These are phyloP conservation scores for maize (Zea mays) DNA, from an alignment of 176 grass and related monocot species.

Conservation along the genomic window DNA sequence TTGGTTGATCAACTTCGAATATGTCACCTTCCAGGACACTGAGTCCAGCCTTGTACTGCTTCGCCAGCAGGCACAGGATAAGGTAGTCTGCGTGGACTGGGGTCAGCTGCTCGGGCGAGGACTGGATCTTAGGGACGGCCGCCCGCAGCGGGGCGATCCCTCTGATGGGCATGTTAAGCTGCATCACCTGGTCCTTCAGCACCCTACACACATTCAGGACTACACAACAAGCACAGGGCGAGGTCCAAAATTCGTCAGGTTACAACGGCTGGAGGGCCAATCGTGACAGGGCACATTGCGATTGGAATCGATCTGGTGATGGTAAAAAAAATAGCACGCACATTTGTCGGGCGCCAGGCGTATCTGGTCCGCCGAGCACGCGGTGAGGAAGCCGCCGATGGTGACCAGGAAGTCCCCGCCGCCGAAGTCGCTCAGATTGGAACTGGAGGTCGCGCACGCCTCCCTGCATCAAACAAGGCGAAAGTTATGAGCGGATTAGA, in stretches of 20 bases:
- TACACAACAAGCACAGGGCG: constrained; percentile 24
- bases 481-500: neutral
- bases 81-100: constrained; percentile 76
- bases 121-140: constrained; percentile 72
- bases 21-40: constrained; percentile 73
- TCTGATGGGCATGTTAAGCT: constrained; percentile 57
- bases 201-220: constrained; percentile 78
- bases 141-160: constrained; percentile 67
- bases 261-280: neutral
- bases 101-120: constrained; percentile 68
- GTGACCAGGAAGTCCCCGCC: constrained; percentile 45
- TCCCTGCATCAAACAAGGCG: constrained; percentile 49
- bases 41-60: constrained; percentile 87
- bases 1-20: constrained; percentile 77
- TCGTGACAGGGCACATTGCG: neutral
- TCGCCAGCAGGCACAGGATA: constrained; percentile 79
- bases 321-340: constrained; percentile 26
- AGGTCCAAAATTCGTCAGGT: neutral
- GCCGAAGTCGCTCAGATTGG: constrained; percentile 51
- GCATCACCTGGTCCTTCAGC: constrained; percentile 76
- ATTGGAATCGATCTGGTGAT: neutral
- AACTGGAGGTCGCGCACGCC: constrained; percentile 45
- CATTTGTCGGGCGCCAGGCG: constrained; percentile 83
- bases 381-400: constrained; percentile 58
- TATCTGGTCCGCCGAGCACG: constrained; percentile 77